These are phyloP conservation scores for Nicotiana undulata DNA, from an alignment of 257 asterid species.

Conservation along the genomic window DNA sequence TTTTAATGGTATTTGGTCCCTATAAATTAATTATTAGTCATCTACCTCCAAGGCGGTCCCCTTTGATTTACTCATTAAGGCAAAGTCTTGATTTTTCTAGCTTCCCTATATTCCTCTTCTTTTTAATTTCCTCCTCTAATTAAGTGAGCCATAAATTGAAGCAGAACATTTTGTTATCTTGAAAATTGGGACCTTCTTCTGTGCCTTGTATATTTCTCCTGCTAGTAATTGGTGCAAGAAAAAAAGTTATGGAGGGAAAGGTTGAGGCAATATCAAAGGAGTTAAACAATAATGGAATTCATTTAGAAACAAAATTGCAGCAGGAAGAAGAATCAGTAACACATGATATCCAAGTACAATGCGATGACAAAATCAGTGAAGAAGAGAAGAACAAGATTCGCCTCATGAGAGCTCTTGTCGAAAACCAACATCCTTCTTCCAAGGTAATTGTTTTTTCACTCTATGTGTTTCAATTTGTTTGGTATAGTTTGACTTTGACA, in stretches of 20 bases:
- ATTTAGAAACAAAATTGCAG: background rate
- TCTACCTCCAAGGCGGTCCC: background rate
- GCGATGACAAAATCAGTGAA: background rate
- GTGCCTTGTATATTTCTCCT: background rate
- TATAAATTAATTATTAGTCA: background rate
- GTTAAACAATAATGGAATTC: background rate
- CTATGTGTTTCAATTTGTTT: too few species aligned
- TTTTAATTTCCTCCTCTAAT: background rate
- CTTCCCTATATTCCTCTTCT: background rate
- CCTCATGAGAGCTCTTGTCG: slow-evolving; percentile 35
- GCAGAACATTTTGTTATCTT: background rate
- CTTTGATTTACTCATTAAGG: background rate
- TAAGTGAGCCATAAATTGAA: background rate
- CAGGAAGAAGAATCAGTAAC: background rate
- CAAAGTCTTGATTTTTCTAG: background rate
- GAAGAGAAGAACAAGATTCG: slow-evolving; percentile 33
- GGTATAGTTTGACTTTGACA: too few species aligned
- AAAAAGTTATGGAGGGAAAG: background rate
- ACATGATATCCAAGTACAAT: background rate
- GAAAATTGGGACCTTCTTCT: background rate
- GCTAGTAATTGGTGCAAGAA: background rate
- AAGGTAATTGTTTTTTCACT: slow-evolving; percentile 28
- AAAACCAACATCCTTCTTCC: slow-evolving; percentile 51
- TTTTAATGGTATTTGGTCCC: background rate
- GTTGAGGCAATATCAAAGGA: background rate